Base-by-base conservation (phyloP, 1,284 basidiomycete species). In the Ustilago loliicola region DNA sequence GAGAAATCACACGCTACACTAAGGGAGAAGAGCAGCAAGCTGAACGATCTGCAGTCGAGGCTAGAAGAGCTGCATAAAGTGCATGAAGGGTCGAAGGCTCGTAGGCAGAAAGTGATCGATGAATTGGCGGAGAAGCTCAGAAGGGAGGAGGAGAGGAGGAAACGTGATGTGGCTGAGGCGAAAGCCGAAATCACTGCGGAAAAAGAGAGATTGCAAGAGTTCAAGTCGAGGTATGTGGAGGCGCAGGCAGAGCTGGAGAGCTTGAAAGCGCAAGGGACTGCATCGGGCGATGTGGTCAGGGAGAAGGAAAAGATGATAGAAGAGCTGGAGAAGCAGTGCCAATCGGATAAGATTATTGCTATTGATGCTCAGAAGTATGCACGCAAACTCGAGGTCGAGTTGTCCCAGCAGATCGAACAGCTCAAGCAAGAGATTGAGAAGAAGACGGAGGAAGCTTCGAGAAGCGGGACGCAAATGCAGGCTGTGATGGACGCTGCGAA, bases 311-410 rank as follows among this genome's bases (percentile, higher is more conserved):
- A 34, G 34, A 25, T 65, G 53, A 74, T 71, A 27, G 59, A 66
- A n/a, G 50, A 75, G 25, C 34, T 75, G 40, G 61, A 75, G 42
- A 53, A 61, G 9, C 58, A 78, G 30, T 51, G 66, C 8, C 61
- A 78, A 3, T 67, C 71, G 25, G 61, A 69, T 40, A 73, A 67
- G 71, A 63, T 70, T 30, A 66, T 69, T 25, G 65, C 66, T 13
- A 72, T 72, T 23, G 74, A 77, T 36, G 66, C 69, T 9, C 74
- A 77, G 36, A 68, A 65, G 55, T 77, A 77, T 45, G 67, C 69
- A 1, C 61, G 66, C 21, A 68, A 50, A 64, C 56, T 73, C 50
- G 75, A 77, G 32, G 55, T 27, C n/a, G 59, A 72, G 53, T 58
- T 73, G 45, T 66, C 52, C 19, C 30, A 57, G 21, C 55, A 66